These are phyloP conservation scores for Cephaloascus albidus DNA, from an alignment of 805 yeast genomes.

Conservation along the genomic window DNA sequence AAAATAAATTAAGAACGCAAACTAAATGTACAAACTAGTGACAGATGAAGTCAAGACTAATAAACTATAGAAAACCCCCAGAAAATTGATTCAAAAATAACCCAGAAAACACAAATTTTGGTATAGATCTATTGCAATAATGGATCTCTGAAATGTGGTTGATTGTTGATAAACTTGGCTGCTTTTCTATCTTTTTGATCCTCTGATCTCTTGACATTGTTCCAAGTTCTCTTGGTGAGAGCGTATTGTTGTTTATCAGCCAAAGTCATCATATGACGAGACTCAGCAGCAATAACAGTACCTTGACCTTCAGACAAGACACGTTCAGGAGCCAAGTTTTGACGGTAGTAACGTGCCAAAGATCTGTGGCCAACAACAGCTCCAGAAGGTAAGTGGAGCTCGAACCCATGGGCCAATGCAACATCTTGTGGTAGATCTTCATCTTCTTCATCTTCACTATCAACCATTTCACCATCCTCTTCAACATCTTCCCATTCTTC, in stretches of 20 bases:
- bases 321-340: slow-evolving; percentile 33
- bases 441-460: slow-evolving; percentile 17
- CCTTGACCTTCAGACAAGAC: slow-evolving; percentile 30
- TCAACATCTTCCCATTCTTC: slow-evolving; percentile 18
- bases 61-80: neutral
- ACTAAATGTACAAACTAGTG: no score
- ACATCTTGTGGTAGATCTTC: slow-evolving; percentile 5
- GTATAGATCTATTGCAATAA: slow-evolving; percentile 9
- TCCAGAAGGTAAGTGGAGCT: slow-evolving; percentile 32
- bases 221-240: slow-evolving; percentile 50
- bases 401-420: slow-evolving; percentile 15
- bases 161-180: slow-evolving; percentile 4
- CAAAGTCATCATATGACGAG: slow-evolving; percentile 36
- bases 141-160: slow-evolving; percentile 2
- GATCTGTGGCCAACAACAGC: slow-evolving; percentile 33
- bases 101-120: neutral
- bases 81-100: slow-evolving; percentile 1
- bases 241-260: slow-evolving; percentile 30
- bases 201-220: slow-evolving; percentile 38
- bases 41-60: neutral
- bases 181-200: slow-evolving; percentile 38
- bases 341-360: slow-evolving; percentile 31
- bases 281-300: slow-evolving; percentile 38
- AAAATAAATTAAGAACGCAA: no score
- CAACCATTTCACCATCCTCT: slow-evolving; percentile 11